These are phyloP conservation scores for Pisolithus thermaeus DNA, from an alignment of 1,284 basidiomycete genomes.

Conservation along the genomic window DNA sequence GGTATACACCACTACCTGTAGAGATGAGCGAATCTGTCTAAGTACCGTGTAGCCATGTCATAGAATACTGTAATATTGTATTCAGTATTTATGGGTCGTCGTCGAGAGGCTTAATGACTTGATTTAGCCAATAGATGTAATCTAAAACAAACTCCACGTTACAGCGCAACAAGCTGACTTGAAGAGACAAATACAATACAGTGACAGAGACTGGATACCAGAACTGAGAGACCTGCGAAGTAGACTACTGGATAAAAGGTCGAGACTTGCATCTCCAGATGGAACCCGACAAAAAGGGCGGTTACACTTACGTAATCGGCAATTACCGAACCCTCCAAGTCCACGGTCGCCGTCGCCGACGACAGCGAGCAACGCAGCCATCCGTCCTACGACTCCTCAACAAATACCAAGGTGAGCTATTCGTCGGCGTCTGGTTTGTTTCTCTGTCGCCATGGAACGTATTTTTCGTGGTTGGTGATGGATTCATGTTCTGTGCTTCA, in stretches of 20 bases:
- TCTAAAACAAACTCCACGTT: no score
- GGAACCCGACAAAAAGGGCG: no score
- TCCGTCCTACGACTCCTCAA: conserved; percentile 4
- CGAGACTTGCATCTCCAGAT: no score
- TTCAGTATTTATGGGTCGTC: no score
- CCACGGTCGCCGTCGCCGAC: conserved; percentile 24
- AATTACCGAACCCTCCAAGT: conserved; percentile 18
- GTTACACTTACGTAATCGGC: conserved; percentile 11
- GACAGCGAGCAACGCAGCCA: conserved; percentile 31
- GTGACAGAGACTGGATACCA: no score
- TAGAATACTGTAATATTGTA: no score
- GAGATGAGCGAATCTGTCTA: conserved; percentile 51
- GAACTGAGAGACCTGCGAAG: no score
- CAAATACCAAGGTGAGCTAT: conserved; percentile 19
- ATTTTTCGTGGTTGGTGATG: conserved; percentile 9
- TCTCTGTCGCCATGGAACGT: neutral
- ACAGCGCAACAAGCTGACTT: no score
- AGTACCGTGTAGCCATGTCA: neutral
- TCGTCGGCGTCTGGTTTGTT: neutral
- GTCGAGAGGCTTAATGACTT: no score
- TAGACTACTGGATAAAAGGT: no score
- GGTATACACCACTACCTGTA: conserved; percentile 66
- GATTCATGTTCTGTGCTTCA: conserved; percentile 17
- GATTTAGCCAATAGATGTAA: no score
- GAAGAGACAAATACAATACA: no score